Evolutionary conservation across 176 grass and related monocot genomes (phyloP).

Genomic region (Miscanthus lutarioriparius): DNA sequence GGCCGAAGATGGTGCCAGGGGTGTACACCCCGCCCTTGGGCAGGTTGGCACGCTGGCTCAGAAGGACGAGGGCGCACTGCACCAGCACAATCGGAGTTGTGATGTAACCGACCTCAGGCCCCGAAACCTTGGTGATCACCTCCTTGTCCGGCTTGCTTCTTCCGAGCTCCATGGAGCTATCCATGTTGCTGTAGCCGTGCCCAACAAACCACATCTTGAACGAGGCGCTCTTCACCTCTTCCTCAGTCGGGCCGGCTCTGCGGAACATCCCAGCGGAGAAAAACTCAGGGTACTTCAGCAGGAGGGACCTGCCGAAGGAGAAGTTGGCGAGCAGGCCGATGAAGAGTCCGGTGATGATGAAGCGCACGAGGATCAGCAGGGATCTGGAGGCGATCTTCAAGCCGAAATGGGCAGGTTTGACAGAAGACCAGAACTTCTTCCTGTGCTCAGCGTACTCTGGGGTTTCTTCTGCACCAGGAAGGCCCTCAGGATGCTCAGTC

Average conservation of each 20-base stretch:
- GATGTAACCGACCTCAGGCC: slow-evolving; percentile 76
- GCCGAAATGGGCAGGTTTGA: slow-evolving; percentile 79
- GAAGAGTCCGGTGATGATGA: slow-evolving; percentile 62
- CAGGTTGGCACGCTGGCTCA: slow-evolving; percentile 61
- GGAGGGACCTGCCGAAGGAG: slow-evolving; percentile 60
- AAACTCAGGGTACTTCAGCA: slow-evolving; percentile 78
- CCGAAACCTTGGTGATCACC: slow-evolving; percentile 72
- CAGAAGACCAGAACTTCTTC: slow-evolving; percentile 65
- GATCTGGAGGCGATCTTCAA: slow-evolving; percentile 69
- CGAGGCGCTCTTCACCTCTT: slow-evolving; percentile 65
- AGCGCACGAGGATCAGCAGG: slow-evolving; percentile 36
- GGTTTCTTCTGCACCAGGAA: slow-evolving; percentile 60
- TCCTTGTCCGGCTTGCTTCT: slow-evolving; percentile 64
- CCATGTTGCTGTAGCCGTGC: slow-evolving; percentile 48
- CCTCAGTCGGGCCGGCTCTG: slow-evolving; percentile 72
- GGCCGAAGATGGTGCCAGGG: slow-evolving; percentile 59
- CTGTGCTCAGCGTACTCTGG: slow-evolving; percentile 46
- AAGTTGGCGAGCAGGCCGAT: slow-evolving; percentile 56
- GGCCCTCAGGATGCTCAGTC: slow-evolving; percentile 63
- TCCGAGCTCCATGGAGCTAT: slow-evolving; percentile 29
- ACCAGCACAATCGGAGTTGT: slow-evolving; percentile 79
- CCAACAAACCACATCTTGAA: slow-evolving; percentile 95
- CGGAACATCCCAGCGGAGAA: slow-evolving; percentile 70
- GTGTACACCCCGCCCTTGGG: slow-evolving; percentile 81
- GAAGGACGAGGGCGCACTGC: slow-evolving; percentile 70